A percentile compares a stretch with the other conserved stretches of the same genome.
These are phyloP conservation scores for Fomitopsis palustris DNA, from an alignment of 1,284 basidiomycete genomes.

Conservation along the genomic window DNA sequence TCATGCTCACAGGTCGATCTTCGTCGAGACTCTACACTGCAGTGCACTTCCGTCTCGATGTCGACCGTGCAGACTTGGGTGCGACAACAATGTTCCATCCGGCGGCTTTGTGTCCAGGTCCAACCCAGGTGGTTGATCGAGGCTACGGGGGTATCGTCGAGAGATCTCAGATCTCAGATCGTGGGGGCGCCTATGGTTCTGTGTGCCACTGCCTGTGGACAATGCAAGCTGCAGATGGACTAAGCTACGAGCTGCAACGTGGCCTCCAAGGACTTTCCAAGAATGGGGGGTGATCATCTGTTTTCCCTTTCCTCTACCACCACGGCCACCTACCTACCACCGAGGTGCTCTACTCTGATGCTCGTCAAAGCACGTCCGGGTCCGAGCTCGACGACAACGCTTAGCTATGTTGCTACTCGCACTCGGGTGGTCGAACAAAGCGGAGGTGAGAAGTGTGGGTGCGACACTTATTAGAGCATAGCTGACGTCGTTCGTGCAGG, in stretches of 20 bases:
- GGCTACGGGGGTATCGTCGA: no score
- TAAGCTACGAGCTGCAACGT: neutral
- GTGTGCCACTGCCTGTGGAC: neutral
- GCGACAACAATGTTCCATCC: no score
- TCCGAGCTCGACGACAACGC: neutral
- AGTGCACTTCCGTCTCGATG: no score
- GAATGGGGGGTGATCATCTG: no score
- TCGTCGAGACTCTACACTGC: no score
- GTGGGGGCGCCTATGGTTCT: neutral
- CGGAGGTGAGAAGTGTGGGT: neutral
- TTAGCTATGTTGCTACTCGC: neutral
- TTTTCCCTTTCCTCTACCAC: neutral
- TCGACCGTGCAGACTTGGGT: no score
- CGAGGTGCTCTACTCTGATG: neutral
- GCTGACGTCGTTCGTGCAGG: neutral
- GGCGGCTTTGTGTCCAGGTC: no score
- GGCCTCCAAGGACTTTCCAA: neutral
- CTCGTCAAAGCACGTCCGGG: neutral
- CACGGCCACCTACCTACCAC: no score
- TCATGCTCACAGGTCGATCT: no score
- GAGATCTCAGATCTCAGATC: neutral
- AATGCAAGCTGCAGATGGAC: neutral
- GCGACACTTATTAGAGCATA: neutral
- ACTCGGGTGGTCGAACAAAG: neutral
- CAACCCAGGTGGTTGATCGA: no score